Percentiles rank a stretch among this genome's conserved stretches.
These are phyloP conservation scores for Apophysomyces trapeziformis DNA, from an alignment of 371 early-diverging fungal genomes.

Conservation along the genomic window DNA sequence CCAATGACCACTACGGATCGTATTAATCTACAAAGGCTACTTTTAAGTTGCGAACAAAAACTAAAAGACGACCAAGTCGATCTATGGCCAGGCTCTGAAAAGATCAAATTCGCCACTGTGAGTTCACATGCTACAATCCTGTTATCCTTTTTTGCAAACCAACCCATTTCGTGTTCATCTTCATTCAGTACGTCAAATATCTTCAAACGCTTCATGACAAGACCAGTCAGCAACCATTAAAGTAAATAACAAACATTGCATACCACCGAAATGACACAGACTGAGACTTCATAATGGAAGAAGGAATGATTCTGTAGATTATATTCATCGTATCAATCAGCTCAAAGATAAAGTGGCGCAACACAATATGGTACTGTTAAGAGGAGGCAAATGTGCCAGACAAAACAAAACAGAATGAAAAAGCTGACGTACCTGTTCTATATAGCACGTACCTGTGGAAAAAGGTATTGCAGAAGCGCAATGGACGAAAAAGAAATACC, in stretches of 20 bases:
- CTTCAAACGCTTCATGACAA: constrained; percentile 2
- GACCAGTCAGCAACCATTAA: neutral
- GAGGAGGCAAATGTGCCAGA: no score
- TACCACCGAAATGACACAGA: neutral
- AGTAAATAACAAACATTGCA: neutral
- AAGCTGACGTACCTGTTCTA: neutral
- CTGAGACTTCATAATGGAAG: neutral
- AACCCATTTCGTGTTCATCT: neutral
- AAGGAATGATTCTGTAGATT: neutral
- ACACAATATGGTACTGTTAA: neutral
- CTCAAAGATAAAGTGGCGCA: neutral
- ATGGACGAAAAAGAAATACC: constrained; percentile 32
- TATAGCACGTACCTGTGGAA: constrained; percentile 32
- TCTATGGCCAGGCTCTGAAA: constrained; percentile 37
- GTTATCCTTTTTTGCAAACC: neutral
- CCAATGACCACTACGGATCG: constrained; percentile 27
- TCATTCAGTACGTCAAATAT: constrained; percentile 8
- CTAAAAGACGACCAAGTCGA: constrained; percentile 27
- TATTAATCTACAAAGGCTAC: constrained; percentile 37
- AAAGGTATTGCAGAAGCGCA: constrained; percentile 35
- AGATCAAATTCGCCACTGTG: constrained; percentile 43
- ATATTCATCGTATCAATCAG: constrained; percentile 6
- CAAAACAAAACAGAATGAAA: neutral
- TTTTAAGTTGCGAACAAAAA: constrained; percentile 37
- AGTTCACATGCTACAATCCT: neutral